These are phyloP conservation scores for Thermothelomyces thermophilus DNA, from an alignment of 2,329 filamentous ascomycete genomes.

Conservation along the genomic window DNA sequence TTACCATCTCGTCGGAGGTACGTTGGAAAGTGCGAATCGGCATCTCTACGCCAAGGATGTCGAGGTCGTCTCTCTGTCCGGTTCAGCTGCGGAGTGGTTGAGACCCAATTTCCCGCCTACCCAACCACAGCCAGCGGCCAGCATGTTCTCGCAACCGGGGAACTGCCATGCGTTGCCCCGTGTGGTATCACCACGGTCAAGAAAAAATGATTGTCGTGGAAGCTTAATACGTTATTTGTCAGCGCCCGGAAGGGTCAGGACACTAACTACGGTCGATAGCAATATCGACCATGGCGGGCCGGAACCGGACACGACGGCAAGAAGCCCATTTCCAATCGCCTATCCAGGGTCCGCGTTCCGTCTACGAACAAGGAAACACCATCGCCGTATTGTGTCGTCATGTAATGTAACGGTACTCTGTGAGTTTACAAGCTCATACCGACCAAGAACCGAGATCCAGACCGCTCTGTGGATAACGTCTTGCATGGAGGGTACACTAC, in stretches of 20 bases:
- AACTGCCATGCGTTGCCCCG: neutral
- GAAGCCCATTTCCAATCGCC: neutral
- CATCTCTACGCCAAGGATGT: too few species aligned
- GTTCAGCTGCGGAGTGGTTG: slow-evolving; percentile 7
- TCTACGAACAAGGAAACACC: too few species aligned
- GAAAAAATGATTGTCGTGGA: neutral
- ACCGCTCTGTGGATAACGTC: too few species aligned
- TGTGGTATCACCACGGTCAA: neutral
- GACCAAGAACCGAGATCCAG: too few species aligned
- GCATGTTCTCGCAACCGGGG: neutral
- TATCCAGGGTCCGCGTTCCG: neutral
- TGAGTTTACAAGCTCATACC: too few species aligned
- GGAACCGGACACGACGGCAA: neutral
- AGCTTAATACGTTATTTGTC: neutral
- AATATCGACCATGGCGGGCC: neutral
- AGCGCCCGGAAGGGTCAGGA: neutral
- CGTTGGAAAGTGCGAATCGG: too few species aligned
- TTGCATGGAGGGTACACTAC: too few species aligned
- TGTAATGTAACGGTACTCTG: too few species aligned
- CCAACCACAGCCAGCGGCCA: slow-evolving; percentile 3
- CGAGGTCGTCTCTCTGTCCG: neutral
- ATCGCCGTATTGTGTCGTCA: neutral
- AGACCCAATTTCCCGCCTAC: slow-evolving; percentile 1
- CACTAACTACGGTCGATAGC: neutral
- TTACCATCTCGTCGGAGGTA: too few species aligned